Conservation (phyloP, 352 stramenopile species). For the Phytopythium litorale region DNA sequence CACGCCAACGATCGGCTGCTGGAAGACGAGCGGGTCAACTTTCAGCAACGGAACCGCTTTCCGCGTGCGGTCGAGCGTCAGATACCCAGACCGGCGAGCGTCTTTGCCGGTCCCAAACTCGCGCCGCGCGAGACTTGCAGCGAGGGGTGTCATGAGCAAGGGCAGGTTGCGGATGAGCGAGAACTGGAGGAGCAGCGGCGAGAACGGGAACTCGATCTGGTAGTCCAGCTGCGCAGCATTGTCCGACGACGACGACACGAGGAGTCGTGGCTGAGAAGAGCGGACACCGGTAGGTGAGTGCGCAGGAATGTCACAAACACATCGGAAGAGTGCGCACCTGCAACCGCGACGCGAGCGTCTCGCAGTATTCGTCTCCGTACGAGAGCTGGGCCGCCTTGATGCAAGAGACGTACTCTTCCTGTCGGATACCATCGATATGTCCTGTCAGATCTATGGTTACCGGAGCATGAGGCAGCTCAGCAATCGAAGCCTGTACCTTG, state of each 20-base stretch:
- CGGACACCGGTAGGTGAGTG: neutral
- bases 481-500: neutral
- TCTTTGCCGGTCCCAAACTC: slow-evolving; percentile 37
- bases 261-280: slow-evolving; percentile 14
- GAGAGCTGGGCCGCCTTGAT: slow-evolving; percentile 25
- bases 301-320: neutral
- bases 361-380: slow-evolving; percentile 33
- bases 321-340: slow-evolving; percentile 12
- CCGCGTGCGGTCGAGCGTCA: slow-evolving; percentile 69
- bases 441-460: neutral
- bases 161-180: slow-evolving; percentile 63
- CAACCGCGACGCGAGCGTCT: slow-evolving; percentile 29
- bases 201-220: slow-evolving; percentile 35
- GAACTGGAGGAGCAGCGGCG: slow-evolving; percentile 43
- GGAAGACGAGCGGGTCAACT: slow-evolving; percentile 61
- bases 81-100: slow-evolving; percentile 44
- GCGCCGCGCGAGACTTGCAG: slow-evolving; percentile 45
- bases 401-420: slow-evolving; percentile 25
- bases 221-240: slow-evolving; percentile 41
- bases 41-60: slow-evolving; percentile 75
- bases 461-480: neutral
- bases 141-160: slow-evolving; percentile 73
- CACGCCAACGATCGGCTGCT: slow-evolving; percentile 64
- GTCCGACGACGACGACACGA: slow-evolving; percentile 30
- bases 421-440: neutral